Conservation (phyloP, 805 yeast species). For the Kodamaea laetipori region DNA sequence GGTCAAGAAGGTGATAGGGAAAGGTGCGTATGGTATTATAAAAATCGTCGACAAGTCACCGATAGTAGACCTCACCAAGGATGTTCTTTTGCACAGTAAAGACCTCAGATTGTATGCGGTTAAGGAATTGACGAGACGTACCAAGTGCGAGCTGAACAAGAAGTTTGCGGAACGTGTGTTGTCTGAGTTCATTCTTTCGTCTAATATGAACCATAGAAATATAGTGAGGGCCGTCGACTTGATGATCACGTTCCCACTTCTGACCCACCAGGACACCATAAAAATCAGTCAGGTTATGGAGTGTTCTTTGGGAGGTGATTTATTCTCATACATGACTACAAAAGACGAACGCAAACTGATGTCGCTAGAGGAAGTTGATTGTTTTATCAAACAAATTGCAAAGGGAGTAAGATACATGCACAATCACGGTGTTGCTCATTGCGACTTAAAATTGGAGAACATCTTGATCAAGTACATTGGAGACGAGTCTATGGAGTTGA, state of each 20-base stretch:
- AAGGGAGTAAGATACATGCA: constrained; percentile 86
- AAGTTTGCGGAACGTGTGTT: constrained; percentile 72
- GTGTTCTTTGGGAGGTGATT: constrained; percentile 39
- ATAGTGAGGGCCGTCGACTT: constrained; percentile 78
- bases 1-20: constrained; percentile 42
- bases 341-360: constrained; percentile 19
- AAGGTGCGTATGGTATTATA: constrained; percentile 51
- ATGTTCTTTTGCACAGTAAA: not conserved
- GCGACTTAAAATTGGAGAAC: constrained; percentile 91
- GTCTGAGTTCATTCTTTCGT: constrained; percentile 87
- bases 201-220: constrained; percentile 72
- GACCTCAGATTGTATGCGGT: constrained; percentile 30
- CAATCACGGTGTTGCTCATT: constrained; percentile 89
- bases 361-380: constrained; percentile 69
- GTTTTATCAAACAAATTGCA: constrained; percentile 83
- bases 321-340: constrained; percentile 32
- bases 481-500: constrained; percentile 31
- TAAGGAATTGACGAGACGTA: constrained; percentile 32
- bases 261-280: not conserved
- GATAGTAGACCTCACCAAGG: constrained; percentile 2
- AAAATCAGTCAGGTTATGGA: constrained; percentile 40
- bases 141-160: constrained; percentile 29
- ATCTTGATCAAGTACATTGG: constrained; percentile 47
- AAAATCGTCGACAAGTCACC: constrained; percentile 31
- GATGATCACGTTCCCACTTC: constrained; percentile 42